Evolutionary conservation across 2,329 filamentous ascomycete genomes (phyloP).

Genomic region (Gremmenia infestans): DNA sequence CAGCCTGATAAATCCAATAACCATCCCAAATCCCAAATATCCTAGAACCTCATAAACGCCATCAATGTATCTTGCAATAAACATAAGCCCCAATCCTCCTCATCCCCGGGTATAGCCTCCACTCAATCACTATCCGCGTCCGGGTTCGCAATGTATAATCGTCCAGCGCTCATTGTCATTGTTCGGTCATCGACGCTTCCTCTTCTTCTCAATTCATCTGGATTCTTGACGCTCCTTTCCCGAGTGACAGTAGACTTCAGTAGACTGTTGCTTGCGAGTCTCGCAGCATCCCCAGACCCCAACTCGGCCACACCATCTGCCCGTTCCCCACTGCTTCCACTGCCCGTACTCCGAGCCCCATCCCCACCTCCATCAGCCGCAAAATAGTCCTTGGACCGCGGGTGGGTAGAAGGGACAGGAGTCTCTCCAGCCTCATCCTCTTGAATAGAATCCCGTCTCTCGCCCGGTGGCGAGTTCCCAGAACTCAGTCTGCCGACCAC

Average conservation of each 20-base stretch:
- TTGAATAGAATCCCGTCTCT: conserved; percentile 21
- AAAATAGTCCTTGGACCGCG: conserved; percentile 24
- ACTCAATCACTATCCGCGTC: conserved; percentile 42
- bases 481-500: conserved; percentile 36
- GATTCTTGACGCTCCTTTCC: conserved; percentile 61
- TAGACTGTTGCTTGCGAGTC: conserved; percentile 54
- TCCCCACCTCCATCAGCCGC: conserved; percentile 19
- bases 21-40: too few relatives aligned
- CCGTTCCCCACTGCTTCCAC: conserved; percentile 41
- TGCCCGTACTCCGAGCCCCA: conserved; percentile 26
- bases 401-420: conserved; percentile 18
- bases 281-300: conserved; percentile 35
- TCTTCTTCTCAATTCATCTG: conserved; percentile 67
- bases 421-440: conserved; percentile 25
- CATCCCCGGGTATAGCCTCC: conserved; percentile 15
- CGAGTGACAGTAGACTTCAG: conserved; percentile 53
- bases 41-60: neutral
- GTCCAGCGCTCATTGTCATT: conserved; percentile 56
- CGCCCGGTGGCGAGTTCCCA: conserved; percentile 41
- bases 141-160: conserved; percentile 82
- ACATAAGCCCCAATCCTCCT: neutral
- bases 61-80: neutral
- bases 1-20: too few relatives aligned
- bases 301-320: conserved; percentile 58
- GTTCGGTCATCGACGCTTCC: conserved; percentile 81